Evolutionary conservation across 2,329 filamentous ascomycete genomes (phyloP).

Genomic region (Fusarium multiceps): DNA sequence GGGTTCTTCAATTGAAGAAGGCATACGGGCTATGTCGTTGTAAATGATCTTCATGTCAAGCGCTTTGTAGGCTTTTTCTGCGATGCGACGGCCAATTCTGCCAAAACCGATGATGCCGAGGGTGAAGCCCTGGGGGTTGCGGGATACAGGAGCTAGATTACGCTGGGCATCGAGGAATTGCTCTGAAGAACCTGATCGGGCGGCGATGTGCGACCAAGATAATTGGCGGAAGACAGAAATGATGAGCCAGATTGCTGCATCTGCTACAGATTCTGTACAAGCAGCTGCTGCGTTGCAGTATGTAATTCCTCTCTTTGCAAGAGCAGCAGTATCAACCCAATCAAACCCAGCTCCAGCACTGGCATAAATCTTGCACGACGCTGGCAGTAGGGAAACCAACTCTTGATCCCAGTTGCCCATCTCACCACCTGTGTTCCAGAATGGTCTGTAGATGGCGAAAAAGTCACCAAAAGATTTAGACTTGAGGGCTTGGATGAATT

Average conservation of each 20-base stretch:
- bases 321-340: slow-evolving; percentile 42
- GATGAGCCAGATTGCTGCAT: slow-evolving; percentile 45
- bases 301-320: slow-evolving; percentile 42
- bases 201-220: slow-evolving; percentile 44
- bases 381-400: slow-evolving; percentile 36
- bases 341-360: slow-evolving; percentile 46
- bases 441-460: slow-evolving; percentile 43
- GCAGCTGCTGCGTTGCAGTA: slow-evolving; percentile 45
- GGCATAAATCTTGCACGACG: slow-evolving; percentile 43
- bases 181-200: slow-evolving; percentile 41
- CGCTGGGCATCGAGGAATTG: slow-evolving; percentile 42
- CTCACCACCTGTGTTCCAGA: slow-evolving; percentile 46
- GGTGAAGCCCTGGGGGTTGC: slow-evolving; percentile 42
- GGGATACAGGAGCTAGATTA: slow-evolving; percentile 41
- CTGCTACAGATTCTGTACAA: slow-evolving; percentile 45
- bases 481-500: slow-evolving; percentile 43
- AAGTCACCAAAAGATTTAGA: slow-evolving; percentile 42
- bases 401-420: slow-evolving; percentile 47
- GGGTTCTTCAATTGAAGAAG: slow-evolving; percentile 15
- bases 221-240: slow-evolving; percentile 45
- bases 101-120: slow-evolving; percentile 45
- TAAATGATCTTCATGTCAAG: slow-evolving; percentile 47
- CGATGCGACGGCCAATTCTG: slow-evolving; percentile 43
- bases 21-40: slow-evolving; percentile 43
- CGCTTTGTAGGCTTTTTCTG: slow-evolving; percentile 45